Base-by-base conservation (phyloP, 257 asterid genomes). In the Henckelia pumila region DNA sequence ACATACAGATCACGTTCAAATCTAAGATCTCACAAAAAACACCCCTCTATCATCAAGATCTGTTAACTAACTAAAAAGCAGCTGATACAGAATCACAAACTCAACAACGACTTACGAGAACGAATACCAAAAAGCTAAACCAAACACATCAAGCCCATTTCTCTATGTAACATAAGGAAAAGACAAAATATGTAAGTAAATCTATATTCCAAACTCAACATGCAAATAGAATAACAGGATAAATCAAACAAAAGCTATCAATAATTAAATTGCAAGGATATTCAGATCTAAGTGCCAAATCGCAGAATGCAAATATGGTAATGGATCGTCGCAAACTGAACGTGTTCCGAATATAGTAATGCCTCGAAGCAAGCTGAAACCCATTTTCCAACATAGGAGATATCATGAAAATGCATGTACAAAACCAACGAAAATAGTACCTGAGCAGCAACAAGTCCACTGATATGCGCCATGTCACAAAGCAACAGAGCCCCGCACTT, bases 371-470 rank as follows among this genome's bases (percentile, higher is more conserved):
- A 44, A 44, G 14, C 53, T 44, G 20, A 40, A 40, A 10, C 50
- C 2, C 53, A 0, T 44, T 14, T 44, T 59, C 20, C 14, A 26
- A 25, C 17, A 32, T 14, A 75, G 25, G 22, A 56, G 14, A 14
- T 32, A 40, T 0, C 11, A 59, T 16, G 2, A 16, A 26, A n/a
- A 29, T 10, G 56, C 29, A 9, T 11, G 25, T n/a, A 68, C 13
- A 8, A 21, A 59, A 49, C 17, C n/a, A 56, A 6, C 29, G 37
- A 21, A 21, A 44, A 44, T 29, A 35, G 72, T 73, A 89, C 96
- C 90, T 85, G 95, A 84, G 96, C 98, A 69, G 98, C 98, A 72
- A 92, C 98, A 65, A 92, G 92, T 53, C 98, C 98, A 76, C 98
- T 92, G 37, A 92, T 89, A 70, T 92, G 98, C 53, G 98, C 98